These are phyloP conservation scores for Hyphopichia khmerensis DNA, from an alignment of 1,139 yeast species.

Conservation along the genomic window DNA sequence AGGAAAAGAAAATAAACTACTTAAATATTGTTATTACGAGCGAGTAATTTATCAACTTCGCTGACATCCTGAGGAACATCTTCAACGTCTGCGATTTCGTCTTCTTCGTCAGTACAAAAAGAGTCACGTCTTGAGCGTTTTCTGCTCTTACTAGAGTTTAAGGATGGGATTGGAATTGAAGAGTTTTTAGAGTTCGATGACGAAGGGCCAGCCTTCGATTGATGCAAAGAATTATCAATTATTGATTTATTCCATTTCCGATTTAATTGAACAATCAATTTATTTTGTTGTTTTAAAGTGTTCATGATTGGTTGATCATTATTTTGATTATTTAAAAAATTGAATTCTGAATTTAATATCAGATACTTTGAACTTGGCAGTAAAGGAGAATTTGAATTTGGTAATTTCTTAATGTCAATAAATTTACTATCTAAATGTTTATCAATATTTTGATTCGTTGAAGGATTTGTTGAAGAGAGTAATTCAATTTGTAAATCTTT, in stretches of 20 bases:
- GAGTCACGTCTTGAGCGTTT: conserved; percentile 22
- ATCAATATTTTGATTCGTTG: conserved; percentile 1
- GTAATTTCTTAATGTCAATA: conserved; percentile 5
- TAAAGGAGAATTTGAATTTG: conserved; percentile 7
- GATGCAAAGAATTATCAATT: background rate
- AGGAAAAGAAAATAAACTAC: background rate
- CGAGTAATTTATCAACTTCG: background rate
- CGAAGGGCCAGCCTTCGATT: conserved; percentile 1
- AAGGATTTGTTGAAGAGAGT: conserved; percentile 9
- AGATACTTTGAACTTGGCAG: conserved; percentile 4
- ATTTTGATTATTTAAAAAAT: background rate
- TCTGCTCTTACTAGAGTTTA: conserved; percentile 2
- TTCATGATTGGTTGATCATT: conserved; percentile 10
- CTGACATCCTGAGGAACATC: background rate
- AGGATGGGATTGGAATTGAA: background rate
- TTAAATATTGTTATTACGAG: background rate
- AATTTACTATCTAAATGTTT: conserved; percentile 12
- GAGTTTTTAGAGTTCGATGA: background rate
- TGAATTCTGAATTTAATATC: background rate
- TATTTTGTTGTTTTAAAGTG: conserved; percentile 29
- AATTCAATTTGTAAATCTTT: conserved; percentile 42
- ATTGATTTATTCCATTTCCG: conserved; percentile 35
- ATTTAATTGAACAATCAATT: conserved; percentile 34
- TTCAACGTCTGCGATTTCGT: background rate
- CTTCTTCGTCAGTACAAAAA: conserved; percentile 18